phyloP scores from a whole-genome alignment of 805 yeast species.

The Starmerella bombi region DNA sequence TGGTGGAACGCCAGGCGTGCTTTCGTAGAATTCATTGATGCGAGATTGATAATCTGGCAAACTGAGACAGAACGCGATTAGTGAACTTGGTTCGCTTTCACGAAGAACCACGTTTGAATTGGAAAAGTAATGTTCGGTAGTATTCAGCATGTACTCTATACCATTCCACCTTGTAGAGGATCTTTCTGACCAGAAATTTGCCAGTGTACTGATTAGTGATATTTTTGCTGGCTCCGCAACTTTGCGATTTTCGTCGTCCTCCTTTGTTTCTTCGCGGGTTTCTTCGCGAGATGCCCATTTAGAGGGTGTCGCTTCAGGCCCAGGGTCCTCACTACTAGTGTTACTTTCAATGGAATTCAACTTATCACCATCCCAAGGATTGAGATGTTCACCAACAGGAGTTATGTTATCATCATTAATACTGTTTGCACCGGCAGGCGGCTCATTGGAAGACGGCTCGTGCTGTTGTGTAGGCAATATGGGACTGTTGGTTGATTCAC shows the following conservation, averaged over 20 bases:
- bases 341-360: too few species aligned
- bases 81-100: conserved; percentile 92
- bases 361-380: too few species aligned
- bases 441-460: too few species aligned
- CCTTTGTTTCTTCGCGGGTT: too few species aligned
- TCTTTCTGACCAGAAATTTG: conserved; percentile 95
- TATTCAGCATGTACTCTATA: conserved; percentile 61
- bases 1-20: conserved; percentile 7
- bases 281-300: too few species aligned
- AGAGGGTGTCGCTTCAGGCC: too few species aligned
- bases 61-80: conserved; percentile 84
- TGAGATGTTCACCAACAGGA: too few species aligned
- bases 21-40: conserved; percentile 32
- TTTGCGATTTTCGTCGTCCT: conserved; percentile 10
- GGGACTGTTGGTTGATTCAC: too few species aligned
- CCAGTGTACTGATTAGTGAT: conserved; percentile 66
- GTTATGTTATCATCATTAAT: too few species aligned
- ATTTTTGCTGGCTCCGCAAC: conserved; percentile 11
- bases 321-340: too few species aligned
- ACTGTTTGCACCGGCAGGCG: too few species aligned
- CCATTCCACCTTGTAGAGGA: conserved; percentile 95
- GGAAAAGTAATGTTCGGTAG: conserved; percentile 80
- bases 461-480: too few species aligned
- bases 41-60: conserved; percentile 69
- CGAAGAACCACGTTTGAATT: conserved; percentile 88